A percentile compares a stretch with the other conserved stretches of the same genome.
Evolutionary conservation across 2,329 filamentous ascomycete genomes (phyloP).

Genomic region (Penicillium sp.): DNA sequence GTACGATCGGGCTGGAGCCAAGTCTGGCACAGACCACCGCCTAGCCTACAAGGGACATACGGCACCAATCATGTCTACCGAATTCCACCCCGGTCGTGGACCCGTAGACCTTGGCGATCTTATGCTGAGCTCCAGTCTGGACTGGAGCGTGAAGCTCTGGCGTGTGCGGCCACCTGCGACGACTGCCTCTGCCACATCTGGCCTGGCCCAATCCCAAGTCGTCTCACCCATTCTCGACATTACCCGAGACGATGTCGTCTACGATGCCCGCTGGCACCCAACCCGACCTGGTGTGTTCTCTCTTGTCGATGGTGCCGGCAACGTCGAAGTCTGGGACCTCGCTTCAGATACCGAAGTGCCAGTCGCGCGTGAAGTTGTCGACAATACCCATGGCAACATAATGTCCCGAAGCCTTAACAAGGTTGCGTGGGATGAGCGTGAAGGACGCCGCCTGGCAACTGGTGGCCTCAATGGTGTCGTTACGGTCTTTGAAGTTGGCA

Average conservation of each 20-base stretch:
- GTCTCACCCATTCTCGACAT: constrained; percentile 83
- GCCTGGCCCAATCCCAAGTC: constrained; percentile 45
- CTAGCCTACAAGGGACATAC: constrained; percentile 87
- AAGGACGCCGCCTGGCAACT: constrained; percentile 82
- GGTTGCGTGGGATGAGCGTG: constrained; percentile 86
- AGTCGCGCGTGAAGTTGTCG: constrained; percentile 58
- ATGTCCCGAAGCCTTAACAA: constrained; percentile 89
- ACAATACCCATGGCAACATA: constrained; percentile 64
- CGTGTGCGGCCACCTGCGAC: constrained; percentile 66
- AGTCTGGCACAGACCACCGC: constrained; percentile 88
- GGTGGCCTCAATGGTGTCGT: constrained; percentile 89
- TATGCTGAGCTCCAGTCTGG: constrained; percentile 85
- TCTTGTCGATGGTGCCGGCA: constrained; percentile 88
- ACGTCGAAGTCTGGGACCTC: constrained; percentile 92
- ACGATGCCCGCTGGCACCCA: constrained; percentile 93
- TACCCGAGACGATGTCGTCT: constrained; percentile 91
- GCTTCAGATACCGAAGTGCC: constrained; percentile 91
- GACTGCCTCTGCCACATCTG: constrained; percentile 40
- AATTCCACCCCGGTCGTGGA: constrained; percentile 90
- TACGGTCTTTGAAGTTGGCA: constrained; percentile 84
- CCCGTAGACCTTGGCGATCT: constrained; percentile 93
- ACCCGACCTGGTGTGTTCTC: constrained; percentile 93
- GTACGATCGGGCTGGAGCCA: constrained; percentile 95
- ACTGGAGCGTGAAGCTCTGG: constrained; percentile 98
- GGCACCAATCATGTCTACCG: constrained; percentile 91